Conservation (phyloP, 768 basidiomycete species). For the Trametes maxima region DNA sequence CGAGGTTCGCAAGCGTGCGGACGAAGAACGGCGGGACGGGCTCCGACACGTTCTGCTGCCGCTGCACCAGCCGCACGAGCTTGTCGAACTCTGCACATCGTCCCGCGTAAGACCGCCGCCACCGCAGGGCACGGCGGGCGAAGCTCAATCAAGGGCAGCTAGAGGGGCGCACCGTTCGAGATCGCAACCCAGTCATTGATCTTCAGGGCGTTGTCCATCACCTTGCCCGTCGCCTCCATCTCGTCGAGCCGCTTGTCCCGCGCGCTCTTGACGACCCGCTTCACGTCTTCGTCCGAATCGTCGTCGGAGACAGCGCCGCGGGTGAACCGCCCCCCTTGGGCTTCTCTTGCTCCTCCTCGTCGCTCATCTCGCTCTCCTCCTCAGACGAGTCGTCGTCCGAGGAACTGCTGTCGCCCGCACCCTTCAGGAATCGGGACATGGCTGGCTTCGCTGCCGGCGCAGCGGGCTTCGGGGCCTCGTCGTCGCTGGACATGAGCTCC, state of each 20-base stretch:
- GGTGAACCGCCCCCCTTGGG: slow-evolving; percentile 43
- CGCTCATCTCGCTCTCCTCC: slow-evolving; percentile 53
- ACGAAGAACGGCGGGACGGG: slow-evolving; percentile 87
- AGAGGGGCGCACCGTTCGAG: slow-evolving; percentile 66
- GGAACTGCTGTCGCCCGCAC: slow-evolving; percentile 56
- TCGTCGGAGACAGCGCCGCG: slow-evolving; percentile 51
- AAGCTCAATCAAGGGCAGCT: background rate
- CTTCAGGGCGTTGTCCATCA: slow-evolving; percentile 92
- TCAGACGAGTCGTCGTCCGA: slow-evolving; percentile 55
- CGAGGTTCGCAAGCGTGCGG: slow-evolving; percentile 73
- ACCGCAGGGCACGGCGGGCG: background rate
- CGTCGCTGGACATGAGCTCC: slow-evolving; percentile 71
- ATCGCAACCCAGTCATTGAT: slow-evolving; percentile 97
- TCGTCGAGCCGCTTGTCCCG: slow-evolving; percentile 91
- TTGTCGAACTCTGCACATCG: slow-evolving; percentile 91
- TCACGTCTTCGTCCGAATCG: slow-evolving; percentile 69
- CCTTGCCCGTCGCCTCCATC: slow-evolving; percentile 90
- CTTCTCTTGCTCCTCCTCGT: slow-evolving; percentile 43
- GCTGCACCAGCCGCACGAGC: slow-evolving; percentile 84
- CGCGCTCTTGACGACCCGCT: slow-evolving; percentile 78
- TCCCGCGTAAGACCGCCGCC: background rate
- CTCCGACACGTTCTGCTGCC: slow-evolving; percentile 83
- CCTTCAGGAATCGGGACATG: slow-evolving; percentile 81
- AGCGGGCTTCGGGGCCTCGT: slow-evolving; percentile 58
- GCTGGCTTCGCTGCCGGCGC: slow-evolving; percentile 52